These are phyloP conservation scores for Crithidia bombi DNA, from an alignment of 208 protist genomes.

Conservation along the genomic window DNA sequence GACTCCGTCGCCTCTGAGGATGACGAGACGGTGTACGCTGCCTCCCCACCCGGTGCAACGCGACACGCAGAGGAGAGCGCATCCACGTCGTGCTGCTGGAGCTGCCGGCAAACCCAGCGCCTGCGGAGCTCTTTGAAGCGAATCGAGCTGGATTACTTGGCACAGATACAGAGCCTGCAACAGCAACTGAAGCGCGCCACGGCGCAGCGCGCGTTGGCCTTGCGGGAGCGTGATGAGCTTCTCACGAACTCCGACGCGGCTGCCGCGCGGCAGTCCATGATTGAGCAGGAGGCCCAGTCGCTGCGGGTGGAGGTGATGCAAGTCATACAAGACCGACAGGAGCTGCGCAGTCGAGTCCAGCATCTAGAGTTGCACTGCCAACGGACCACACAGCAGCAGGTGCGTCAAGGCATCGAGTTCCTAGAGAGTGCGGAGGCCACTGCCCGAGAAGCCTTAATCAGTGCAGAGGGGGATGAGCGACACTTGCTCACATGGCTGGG, in stretches of 20 bases:
- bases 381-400: background rate
- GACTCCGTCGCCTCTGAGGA: slow-evolving; percentile 5
- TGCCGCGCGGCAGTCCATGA: slow-evolving; percentile 6
- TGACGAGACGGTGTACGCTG: background rate
- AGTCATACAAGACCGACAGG: slow-evolving; percentile 15
- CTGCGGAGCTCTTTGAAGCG: slow-evolving; percentile 27
- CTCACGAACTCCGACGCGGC: slow-evolving; percentile 17
- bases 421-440: slow-evolving; percentile 3
- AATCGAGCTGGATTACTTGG: slow-evolving; percentile 29
- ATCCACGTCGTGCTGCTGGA: slow-evolving; percentile 6
- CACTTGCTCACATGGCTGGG: background rate
- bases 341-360: slow-evolving; percentile 19
- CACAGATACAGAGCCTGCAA: slow-evolving; percentile 23
- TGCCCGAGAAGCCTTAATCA: background rate
- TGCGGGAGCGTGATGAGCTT: slow-evolving; percentile 33
- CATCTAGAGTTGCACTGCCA: background rate
- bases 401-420: background rate
- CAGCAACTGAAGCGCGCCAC: slow-evolving; percentile 21
- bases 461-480: background rate
- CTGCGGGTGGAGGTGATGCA: slow-evolving; percentile 26
- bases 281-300: slow-evolving; percentile 25
- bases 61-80: background rate
- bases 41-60: background rate
- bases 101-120: slow-evolving; percentile 23
- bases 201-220: slow-evolving; percentile 21